These are phyloP conservation scores for Rehmannia glutinosa DNA, from an alignment of 257 asterid species.

Conservation along the genomic window DNA sequence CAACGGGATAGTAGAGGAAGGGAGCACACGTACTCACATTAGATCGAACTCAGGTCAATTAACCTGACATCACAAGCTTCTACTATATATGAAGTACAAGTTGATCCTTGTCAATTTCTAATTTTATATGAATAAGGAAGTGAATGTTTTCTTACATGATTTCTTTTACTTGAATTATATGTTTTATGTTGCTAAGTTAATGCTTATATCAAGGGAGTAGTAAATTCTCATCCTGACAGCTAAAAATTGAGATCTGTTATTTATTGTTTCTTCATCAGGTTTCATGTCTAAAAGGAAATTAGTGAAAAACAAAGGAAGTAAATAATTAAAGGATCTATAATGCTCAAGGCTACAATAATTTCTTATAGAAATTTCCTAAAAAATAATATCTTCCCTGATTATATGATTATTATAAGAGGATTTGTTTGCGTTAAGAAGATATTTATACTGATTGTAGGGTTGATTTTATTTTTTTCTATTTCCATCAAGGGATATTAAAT, in stretches of 20 bases:
- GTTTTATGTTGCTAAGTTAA: not conserved
- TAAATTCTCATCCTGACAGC: not conserved
- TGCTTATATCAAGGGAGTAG: conserved; percentile 5
- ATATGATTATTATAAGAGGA: not conserved
- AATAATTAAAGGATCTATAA: conserved; percentile 8
- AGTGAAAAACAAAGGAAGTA: not conserved
- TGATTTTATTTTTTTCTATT: not conserved
- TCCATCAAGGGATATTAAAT: not conserved
- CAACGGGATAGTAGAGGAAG: no score
- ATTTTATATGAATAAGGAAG: not conserved
- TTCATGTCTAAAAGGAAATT: conserved; percentile 9
- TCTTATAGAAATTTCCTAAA: not conserved
- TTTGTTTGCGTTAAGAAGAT: not conserved
- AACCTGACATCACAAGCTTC: no score
- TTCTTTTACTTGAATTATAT: not conserved
- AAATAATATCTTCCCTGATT: not conserved
- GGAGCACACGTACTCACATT: no score
- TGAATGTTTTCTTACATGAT: conserved; percentile 3
- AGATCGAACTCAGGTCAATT: no score
- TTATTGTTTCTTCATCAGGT: not conserved
- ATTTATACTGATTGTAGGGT: not conserved
- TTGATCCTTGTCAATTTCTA: not conserved
- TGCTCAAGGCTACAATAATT: not conserved
- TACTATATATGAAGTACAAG: no score
- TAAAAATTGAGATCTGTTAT: conserved; percentile 18